Percentiles rank a stretch among this genome's conserved stretches.
Evolutionary conservation across 352 stramenopile genomes (phyloP).

Genomic region (Phytophthora chlamydospora): DNA sequence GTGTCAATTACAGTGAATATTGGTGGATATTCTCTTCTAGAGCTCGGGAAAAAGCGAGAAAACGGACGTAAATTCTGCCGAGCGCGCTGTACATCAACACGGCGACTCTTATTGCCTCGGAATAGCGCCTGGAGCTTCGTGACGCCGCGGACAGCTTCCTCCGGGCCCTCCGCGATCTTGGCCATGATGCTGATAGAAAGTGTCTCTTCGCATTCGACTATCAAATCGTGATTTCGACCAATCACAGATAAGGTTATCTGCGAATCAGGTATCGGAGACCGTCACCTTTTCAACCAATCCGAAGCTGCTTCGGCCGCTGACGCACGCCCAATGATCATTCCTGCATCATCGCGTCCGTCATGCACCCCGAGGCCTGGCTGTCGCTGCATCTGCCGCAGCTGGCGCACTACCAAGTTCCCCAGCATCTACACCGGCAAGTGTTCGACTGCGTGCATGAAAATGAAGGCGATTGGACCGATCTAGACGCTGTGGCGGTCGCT

Average conservation of each 20-base stretch:
- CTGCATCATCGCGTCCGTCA: slow-evolving; percentile 21
- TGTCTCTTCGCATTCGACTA: slow-evolving; percentile 9
- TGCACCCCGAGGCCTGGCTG: slow-evolving; percentile 40
- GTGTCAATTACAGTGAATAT: not conserved
- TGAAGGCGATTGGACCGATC: slow-evolving; percentile 20
- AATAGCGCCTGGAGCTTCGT: slow-evolving; percentile 65
- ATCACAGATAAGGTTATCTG: slow-evolving; percentile 3
- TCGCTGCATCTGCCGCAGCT: slow-evolving; percentile 48
- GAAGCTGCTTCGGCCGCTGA: not conserved
- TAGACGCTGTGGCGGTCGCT: slow-evolving; percentile 30
- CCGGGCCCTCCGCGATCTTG: slow-evolving; percentile 15
- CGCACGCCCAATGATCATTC: slow-evolving; percentile 11
- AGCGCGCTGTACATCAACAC: slow-evolving; percentile 63
- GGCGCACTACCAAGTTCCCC: slow-evolving; percentile 44
- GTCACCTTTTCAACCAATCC: slow-evolving; percentile 29
- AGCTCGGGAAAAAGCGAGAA: not conserved
- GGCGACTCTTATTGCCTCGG: slow-evolving; percentile 52
- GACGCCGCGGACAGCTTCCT: slow-evolving; percentile 15
- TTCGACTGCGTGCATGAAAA: slow-evolving; percentile 40
- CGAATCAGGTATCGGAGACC: slow-evolving; percentile 3
- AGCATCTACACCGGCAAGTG: slow-evolving; percentile 37
- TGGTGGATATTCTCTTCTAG: not conserved
- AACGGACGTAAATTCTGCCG: slow-evolving; percentile 53
- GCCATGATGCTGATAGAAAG: not conserved
- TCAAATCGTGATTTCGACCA: slow-evolving; percentile 5